Base-by-base conservation (phyloP, 225 moss, liverwort and hornwort species). In the Marchantia polymorpha region DNA sequence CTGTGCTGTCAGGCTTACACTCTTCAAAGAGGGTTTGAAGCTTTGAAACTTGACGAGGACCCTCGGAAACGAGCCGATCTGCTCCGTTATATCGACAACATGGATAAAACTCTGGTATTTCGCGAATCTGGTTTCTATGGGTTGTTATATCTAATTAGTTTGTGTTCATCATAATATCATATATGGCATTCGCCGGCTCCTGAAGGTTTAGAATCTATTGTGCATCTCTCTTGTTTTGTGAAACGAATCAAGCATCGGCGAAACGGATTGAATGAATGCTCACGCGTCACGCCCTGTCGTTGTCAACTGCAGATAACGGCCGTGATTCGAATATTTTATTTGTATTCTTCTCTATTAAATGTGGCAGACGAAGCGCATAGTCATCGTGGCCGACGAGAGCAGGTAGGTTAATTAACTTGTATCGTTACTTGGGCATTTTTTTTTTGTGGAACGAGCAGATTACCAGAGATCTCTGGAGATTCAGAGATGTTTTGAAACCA, bases 361-460 rank as follows among this genome's bases (percentile, higher is more conserved):
- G 93, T 97, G 81, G 97, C 97, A 73, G 97, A 97, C 77, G 97
- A 97, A 89, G 97, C 94, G 12, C 94, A 97, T 56, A 97, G 94
- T 85, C 94, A 97, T 84, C 92, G 97, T 79, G 85, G 54, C 50
- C 93, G 97, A 81, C 88, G 91, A 79, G 97, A 97, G 84, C 88
- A 94, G 93, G 97, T 97, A 86, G n/a, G n/a, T 19, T 61, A 25
- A 69, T 22, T 16, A 54, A 15, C 51, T 13, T 23, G 4, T 74
- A 30, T 54, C 20, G 72, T n/a, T 5, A 39, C 5, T 39, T 4
- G 12, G 51, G 19, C 9, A 66, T 27, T 29, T 14, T 29, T n/a
- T n/a, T n/a, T n/a, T 13, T 66, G 10, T 14, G 23, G 12, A 7
- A 27, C 10, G 25, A 66, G 29, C 9, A 27, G 66, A 25, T 0